A percentile compares a stretch with the other conserved stretches of the same genome.
Conservation (phyloP, 108 stramenopile genomes). For the Parmales sp. region DNA sequence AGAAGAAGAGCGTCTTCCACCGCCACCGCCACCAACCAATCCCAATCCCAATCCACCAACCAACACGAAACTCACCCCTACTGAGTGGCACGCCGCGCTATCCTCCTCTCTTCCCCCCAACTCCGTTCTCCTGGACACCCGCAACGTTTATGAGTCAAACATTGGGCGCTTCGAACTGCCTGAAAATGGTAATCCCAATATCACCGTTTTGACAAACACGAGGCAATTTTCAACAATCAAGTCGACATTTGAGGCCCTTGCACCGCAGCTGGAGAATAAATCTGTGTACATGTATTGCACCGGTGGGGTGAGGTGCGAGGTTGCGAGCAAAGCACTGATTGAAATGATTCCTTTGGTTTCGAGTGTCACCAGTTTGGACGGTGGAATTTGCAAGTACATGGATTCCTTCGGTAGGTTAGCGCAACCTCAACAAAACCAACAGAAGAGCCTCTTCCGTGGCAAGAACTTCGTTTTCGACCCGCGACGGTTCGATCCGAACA, state of each 20-base stretch:
- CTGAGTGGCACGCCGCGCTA: conserved; percentile 56
- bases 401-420: conserved; percentile 27
- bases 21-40: background rate
- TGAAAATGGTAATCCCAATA: too few species aligned
- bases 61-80: conserved; percentile 36
- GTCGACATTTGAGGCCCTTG: conserved; percentile 37
- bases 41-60: background rate
- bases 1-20: background rate
- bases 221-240: conserved; percentile 71
- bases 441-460: conserved; percentile 46
- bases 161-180: conserved; percentile 56
- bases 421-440: background rate
- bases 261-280: conserved; percentile 36
- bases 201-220: conserved; percentile 57
- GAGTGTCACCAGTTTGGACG: too few species aligned
- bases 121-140: conserved; percentile 54
- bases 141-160: conserved; percentile 62
- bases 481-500: conserved; percentile 40
- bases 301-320: conserved; percentile 71
- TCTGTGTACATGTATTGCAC: conserved; percentile 57
- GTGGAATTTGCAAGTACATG: conserved; percentile 70
- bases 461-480: conserved; percentile 83
- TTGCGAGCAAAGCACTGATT: too few species aligned
- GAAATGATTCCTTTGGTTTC: too few species aligned
- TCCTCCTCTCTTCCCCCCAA: conserved; percentile 13